Base-by-base conservation (phyloP, 2,329 filamentous ascomycete genomes). In the Neonectria coccinea region DNA sequence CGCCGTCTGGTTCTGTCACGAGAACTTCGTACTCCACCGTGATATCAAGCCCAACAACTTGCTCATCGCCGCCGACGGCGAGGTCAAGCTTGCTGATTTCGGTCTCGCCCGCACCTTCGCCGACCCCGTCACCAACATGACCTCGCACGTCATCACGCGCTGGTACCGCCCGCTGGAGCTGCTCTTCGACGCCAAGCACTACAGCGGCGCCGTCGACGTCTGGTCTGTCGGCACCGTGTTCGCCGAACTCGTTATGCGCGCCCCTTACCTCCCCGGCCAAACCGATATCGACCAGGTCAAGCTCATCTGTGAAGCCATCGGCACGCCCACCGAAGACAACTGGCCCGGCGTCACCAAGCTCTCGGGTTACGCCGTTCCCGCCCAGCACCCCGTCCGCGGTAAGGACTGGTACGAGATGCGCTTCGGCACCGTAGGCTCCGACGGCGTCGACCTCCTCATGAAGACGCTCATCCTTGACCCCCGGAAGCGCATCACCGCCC, bases 41-140 rank as follows among this genome's bases (percentile, higher is more conserved):
- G 96, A 99, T 83, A 98, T 99, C 84, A 99, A 99, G 81, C 95
- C 95, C 52, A 98, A 98, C 87, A 99, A 99, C 82, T 83, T 98
- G 80, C 86, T 99, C 64, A 97, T 99, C 73, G 94, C 94, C 22
- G 92, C 93, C 45, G 92, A 97, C 76, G 95, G 96, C 53, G 92
- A 95, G 75, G 89, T 99, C 75, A 98, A 98, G 79, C 88, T 99
- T 55, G 96, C 95, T 39, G 96, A 99, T 91, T 99, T 99, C 74
- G 96, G 96, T 85, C 89, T 99, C 36, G 96, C 96, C 6, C 86
- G 96, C 67, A 88, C 86, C 65, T 97, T 97, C 78, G 91, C 93
- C 8, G 96, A 99, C 78, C 95, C 96, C 0, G 18, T 51, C 92
- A 94, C 74, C 84, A 89, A 59, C 71, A 99, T 99, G 96, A 97